These are phyloP conservation scores for Drechslera avenae DNA, from an alignment of 2,329 filamentous ascomycete genomes.

Conservation along the genomic window DNA sequence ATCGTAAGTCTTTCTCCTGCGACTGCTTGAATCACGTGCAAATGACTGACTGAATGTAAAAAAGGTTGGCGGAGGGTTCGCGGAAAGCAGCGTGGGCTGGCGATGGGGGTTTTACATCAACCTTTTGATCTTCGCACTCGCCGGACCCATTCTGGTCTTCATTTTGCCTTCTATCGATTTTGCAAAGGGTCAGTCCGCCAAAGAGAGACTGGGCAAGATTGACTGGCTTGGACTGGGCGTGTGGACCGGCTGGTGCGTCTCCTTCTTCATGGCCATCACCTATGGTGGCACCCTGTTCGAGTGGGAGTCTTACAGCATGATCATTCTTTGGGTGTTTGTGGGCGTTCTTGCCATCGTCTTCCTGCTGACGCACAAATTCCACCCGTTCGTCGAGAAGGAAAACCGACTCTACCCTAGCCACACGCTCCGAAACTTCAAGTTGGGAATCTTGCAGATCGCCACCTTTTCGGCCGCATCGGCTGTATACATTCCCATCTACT, in stretches of 20 bases:
- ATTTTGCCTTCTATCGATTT: conserved; percentile 7
- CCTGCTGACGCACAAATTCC: conserved; percentile 52
- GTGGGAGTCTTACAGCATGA: conserved; percentile 54
- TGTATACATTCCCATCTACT: conserved; percentile 22
- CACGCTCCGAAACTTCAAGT: conserved; percentile 41
- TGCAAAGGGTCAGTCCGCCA: not conserved
- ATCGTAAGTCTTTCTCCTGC: not conserved
- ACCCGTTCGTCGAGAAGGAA: conserved; percentile 52
- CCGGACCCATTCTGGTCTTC: conserved; percentile 40
- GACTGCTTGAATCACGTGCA: not conserved
- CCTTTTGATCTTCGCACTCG: conserved; percentile 35
- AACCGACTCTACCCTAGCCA: conserved; percentile 58
- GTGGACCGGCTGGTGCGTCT: conserved; percentile 38
- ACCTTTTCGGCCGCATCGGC: not conserved
- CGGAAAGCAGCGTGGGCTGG: conserved; percentile 2
- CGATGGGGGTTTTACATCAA: conserved; percentile 29
- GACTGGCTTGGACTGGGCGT: conserved; percentile 51
- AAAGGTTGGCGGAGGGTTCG: not conserved
- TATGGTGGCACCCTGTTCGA: conserved; percentile 57
- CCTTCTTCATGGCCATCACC: conserved; percentile 55
- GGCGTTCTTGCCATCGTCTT: conserved; percentile 53
- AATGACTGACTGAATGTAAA: not conserved
- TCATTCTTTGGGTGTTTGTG: conserved; percentile 55
- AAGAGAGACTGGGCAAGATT: not conserved
- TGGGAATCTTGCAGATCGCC: not conserved